Percentiles rank a stretch among this genome's conserved stretches.
Conservation (phyloP, 2,329 filamentous ascomycete species). For the Pestalotiopsis sp. region DNA sequence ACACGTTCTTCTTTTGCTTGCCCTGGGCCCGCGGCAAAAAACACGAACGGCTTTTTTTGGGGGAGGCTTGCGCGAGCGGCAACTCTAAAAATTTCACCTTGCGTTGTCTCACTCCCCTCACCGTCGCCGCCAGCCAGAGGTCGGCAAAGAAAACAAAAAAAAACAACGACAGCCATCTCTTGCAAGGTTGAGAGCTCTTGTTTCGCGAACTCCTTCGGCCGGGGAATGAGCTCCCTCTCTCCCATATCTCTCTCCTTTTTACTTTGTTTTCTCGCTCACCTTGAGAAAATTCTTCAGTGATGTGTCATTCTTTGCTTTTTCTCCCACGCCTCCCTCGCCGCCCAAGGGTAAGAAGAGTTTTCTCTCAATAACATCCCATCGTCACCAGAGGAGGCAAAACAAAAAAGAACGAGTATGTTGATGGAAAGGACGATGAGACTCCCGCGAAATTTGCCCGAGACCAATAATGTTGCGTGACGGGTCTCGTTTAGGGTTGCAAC, state of each 20-base stretch:
- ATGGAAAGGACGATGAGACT: not conserved
- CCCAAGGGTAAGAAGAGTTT: too few species aligned
- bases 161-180: too few species aligned
- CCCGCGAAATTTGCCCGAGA: not conserved
- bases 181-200: too few species aligned
- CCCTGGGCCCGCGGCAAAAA: not conserved
- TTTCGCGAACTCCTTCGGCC: too few species aligned
- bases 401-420: not conserved
- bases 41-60: not conserved
- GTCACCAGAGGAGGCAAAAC: not conserved
- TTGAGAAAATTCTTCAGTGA: too few species aligned
- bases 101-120: not conserved
- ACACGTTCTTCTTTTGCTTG: not conserved
- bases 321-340: too few species aligned
- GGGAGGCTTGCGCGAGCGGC: not conserved
- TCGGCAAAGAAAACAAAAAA: too few species aligned
- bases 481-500: not conserved
- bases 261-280: too few species aligned
- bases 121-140: not conserved
- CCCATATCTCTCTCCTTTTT: too few species aligned
- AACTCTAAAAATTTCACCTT: not conserved
- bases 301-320: not conserved
- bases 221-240: too few species aligned
- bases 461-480: not conserved
- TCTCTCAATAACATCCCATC: not conserved